Percentiles rank a stretch among this genome's conserved stretches.
phyloP scores from a whole-genome alignment of 2,329 filamentous ascomycete species.

The Epichloe bromicola region DNA sequence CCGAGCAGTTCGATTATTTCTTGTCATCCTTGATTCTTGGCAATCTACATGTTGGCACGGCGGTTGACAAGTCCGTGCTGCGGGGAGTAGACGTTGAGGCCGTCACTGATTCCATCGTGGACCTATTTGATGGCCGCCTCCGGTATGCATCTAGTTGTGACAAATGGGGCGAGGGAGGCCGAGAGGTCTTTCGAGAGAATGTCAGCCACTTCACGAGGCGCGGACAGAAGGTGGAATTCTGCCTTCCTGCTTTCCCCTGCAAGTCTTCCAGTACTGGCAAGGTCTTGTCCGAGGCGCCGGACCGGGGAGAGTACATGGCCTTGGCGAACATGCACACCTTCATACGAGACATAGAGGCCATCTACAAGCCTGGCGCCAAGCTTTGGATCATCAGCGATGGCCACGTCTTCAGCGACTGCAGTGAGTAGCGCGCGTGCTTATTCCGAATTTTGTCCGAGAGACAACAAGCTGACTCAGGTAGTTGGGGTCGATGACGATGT shows the following conservation, averaged over 20 bases:
- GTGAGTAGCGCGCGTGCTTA: constrained; percentile 10
- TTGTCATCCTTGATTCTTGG: constrained; percentile 4
- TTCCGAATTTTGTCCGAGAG: background rate
- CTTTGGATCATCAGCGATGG: constrained; percentile 27
- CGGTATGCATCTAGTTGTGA: constrained; percentile 12
- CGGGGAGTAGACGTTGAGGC: background rate
- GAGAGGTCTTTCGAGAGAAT: constrained; percentile 10
- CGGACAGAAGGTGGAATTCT: constrained; percentile 13
- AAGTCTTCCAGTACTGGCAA: constrained; percentile 25
- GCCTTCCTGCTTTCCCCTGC: constrained; percentile 26
- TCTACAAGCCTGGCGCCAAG: constrained; percentile 21
- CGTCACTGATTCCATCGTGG: constrained; percentile 7
- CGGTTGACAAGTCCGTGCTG: background rate
- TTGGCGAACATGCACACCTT: constrained; percentile 19
- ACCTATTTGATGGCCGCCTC: constrained; percentile 14
- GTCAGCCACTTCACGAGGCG: constrained; percentile 14
- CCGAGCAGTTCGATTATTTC: constrained; percentile 2
- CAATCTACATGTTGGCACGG: background rate
- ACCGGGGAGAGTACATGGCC: constrained; percentile 22
- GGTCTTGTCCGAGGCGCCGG: constrained; percentile 18
- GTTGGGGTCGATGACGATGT: constrained; percentile 30
- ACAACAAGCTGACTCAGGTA: constrained; percentile 3
- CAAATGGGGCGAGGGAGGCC: constrained; percentile 12
- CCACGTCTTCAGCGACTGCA: constrained; percentile 29
- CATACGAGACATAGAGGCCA: constrained; percentile 13